A percentile compares a stretch with the other conserved stretches of the same genome.
These are phyloP conservation scores for Gomphus sp. DNA, from an alignment of 1,284 basidiomycete genomes.

Conservation along the genomic window DNA sequence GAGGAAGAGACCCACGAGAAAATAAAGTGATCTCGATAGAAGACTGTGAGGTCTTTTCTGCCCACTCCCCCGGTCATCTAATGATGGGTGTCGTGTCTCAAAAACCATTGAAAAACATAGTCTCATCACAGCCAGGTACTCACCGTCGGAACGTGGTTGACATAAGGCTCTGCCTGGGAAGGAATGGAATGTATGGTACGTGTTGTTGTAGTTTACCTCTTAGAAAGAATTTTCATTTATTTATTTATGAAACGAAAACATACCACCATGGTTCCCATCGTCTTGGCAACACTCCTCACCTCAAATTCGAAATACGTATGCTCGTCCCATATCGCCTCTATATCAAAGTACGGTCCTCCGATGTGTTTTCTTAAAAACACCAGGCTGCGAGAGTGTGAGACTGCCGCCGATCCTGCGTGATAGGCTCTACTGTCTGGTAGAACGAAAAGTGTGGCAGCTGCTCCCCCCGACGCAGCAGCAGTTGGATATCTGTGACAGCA, in stretches of 20 bases:
- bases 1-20: slow-evolving; percentile 19
- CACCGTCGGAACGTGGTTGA: slow-evolving; percentile 32
- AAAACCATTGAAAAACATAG: slow-evolving; percentile 8
- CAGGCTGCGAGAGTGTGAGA: slow-evolving; percentile 9
- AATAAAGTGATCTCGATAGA: slow-evolving; percentile 33
- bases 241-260: no score
- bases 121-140: neutral
- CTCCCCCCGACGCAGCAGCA: neutral
- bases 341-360: slow-evolving; percentile 36
- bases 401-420: slow-evolving; percentile 6
- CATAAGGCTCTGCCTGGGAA: slow-evolving; percentile 19
- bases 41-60: slow-evolving; percentile 36
- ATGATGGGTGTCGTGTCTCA: slow-evolving; percentile 14
- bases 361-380: slow-evolving; percentile 8
- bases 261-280: slow-evolving; percentile 47
- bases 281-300: slow-evolving; percentile 38
- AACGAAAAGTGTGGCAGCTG: neutral
- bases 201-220: no score
- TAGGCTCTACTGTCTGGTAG: slow-evolving; percentile 4
- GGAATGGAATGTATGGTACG: no score
- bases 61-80: slow-evolving; percentile 49
- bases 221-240: no score
- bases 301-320: slow-evolving; percentile 43
- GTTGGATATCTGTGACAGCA: slow-evolving; percentile 4
- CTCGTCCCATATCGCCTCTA: slow-evolving; percentile 45